phyloP scores from a whole-genome alignment of 164 flowering plant genomes.

The Kalanchoe fedtschenkoi region DNA sequence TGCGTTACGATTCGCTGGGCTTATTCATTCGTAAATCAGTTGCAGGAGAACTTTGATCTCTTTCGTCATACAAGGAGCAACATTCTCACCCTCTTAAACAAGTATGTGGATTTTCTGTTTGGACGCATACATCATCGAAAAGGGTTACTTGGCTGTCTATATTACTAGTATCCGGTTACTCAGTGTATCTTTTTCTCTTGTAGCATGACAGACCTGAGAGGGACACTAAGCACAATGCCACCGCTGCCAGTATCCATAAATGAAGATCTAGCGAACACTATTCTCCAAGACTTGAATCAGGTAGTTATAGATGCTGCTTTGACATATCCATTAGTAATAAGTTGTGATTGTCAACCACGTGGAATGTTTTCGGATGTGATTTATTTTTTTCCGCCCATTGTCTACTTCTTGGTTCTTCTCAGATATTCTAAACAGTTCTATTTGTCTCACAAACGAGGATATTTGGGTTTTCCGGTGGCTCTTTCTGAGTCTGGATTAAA shows the following conservation, averaged over 20 bases:
- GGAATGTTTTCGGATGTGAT: too few species aligned
- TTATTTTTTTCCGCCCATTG: too few species aligned
- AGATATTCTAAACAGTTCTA: too few species aligned
- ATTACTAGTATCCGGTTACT: not conserved
- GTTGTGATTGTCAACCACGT: not conserved
- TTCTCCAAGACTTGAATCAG: slow-evolving; percentile 1
- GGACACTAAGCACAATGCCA: slow-evolving; percentile 1
- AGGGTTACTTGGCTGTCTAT: not conserved
- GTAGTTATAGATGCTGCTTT: not conserved
- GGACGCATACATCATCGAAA: not conserved
- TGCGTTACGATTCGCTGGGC: too few species aligned
- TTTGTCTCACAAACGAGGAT: too few species aligned
- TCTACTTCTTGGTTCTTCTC: too few species aligned
- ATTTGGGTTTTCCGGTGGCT: not conserved
- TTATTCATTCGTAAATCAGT: slow-evolving; percentile 23
- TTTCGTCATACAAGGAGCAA: slow-evolving; percentile 55
- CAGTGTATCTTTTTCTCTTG: not conserved
- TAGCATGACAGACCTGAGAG: not conserved
- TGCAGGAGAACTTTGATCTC: slow-evolving; percentile 75
- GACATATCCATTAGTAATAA: not conserved
- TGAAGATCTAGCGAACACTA: not conserved
- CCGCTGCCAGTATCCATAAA: not conserved
- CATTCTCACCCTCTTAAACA: slow-evolving; percentile 48
- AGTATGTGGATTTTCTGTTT: slow-evolving; percentile 35
- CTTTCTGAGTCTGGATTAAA: too few species aligned